Conservation (phyloP, 371 early-diverging fungal species). For the Batrachochytrium dendrobatidis region DNA sequence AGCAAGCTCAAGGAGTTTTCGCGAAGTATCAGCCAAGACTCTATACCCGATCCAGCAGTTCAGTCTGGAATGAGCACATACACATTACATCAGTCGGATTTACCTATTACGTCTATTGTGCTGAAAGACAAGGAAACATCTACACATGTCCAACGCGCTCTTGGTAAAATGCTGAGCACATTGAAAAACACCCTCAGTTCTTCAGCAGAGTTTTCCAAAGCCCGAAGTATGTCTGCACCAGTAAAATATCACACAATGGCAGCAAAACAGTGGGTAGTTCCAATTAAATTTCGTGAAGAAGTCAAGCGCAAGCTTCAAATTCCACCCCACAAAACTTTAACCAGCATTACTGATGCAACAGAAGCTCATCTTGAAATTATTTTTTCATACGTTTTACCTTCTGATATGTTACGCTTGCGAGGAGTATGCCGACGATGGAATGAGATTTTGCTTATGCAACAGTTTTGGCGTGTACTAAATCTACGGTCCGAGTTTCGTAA, state of each 20-base stretch:
- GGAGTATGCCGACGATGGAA: conserved; percentile 26
- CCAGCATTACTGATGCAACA: neutral
- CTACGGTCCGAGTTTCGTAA: conserved; percentile 23
- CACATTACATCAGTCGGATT: too few species aligned
- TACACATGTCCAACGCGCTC: too few species aligned
- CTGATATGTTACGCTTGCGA: conserved; percentile 18
- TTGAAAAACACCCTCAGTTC: too few species aligned
- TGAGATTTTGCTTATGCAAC: conserved; percentile 15
- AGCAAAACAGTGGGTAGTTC: too few species aligned
- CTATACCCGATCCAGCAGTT: neutral
- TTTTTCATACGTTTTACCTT: conserved; percentile 19
- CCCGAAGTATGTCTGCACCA: too few species aligned
- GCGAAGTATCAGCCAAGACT: neutral
- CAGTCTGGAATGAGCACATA: neutral
- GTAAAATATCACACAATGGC: too few species aligned
- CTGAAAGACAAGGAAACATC: too few species aligned
- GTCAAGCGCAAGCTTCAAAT: neutral
- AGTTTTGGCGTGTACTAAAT: conserved; percentile 24
- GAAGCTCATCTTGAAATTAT: conserved; percentile 11
- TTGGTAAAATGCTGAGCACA: too few species aligned
- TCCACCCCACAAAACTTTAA: neutral
- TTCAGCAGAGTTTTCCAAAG: too few species aligned
- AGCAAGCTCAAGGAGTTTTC: neutral
- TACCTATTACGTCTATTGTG: too few species aligned
- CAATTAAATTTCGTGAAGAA: neutral